A percentile compares a stretch with the other conserved stretches of the same genome.
Evolutionary conservation across 2,329 filamentous ascomycete genomes (phyloP).

Genomic region (Scedosporium boydii): DNA sequence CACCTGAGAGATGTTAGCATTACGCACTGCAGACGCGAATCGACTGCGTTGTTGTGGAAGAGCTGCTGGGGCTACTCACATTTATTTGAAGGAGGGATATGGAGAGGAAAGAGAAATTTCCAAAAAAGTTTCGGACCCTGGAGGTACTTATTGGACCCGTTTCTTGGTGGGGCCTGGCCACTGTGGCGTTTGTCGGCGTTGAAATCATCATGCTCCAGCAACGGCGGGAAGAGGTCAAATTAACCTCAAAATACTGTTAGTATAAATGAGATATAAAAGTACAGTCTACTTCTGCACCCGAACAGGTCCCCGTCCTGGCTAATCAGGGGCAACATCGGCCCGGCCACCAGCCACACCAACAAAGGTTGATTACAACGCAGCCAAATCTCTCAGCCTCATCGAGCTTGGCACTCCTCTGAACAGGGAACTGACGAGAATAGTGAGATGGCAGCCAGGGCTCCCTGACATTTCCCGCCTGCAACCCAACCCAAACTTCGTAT

Average conservation of each 20-base stretch:
- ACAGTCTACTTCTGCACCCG: too few species aligned
- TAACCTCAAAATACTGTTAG: too few species aligned
- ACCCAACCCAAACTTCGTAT: neutral
- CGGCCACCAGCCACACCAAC: neutral
- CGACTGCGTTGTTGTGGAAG: neutral
- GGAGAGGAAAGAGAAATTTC: constrained; percentile 1
- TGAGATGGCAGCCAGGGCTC: neutral
- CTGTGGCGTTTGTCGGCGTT: neutral
- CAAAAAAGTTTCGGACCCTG: neutral
- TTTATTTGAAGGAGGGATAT: constrained; percentile 8
- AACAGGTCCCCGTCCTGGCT: too few species aligned
- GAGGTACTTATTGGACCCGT: neutral
- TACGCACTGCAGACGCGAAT: neutral
- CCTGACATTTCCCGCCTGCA: neutral
- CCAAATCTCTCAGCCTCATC: too few species aligned
- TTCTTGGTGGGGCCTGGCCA: neutral
- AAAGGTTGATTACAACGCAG: neutral
- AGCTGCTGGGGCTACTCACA: constrained; percentile 3
- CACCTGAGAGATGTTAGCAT: constrained; percentile 4
- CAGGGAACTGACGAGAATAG: neutral
- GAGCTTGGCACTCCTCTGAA: neutral
- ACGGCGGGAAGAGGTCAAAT: neutral
- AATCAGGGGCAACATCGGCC: too few species aligned
- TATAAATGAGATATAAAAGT: too few species aligned
- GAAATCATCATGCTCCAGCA: neutral